phyloP scores from a whole-genome alignment of 1,139 yeast genomes.

The Suhomyces bokatorum region DNA sequence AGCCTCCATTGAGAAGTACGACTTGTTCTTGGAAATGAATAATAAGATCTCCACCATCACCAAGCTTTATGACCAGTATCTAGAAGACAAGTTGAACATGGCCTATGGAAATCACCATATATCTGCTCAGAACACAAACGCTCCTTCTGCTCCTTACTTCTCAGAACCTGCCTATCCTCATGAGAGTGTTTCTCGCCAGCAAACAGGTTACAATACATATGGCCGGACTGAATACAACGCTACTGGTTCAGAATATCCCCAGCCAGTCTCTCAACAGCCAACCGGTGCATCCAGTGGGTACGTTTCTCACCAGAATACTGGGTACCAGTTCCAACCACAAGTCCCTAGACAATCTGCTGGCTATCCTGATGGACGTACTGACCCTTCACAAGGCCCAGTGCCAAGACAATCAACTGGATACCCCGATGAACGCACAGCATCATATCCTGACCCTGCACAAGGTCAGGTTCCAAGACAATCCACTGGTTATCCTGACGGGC shows the following conservation, averaged over 20 bases:
- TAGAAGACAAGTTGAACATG: slow-evolving; percentile 63
- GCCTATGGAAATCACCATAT: slow-evolving; percentile 44
- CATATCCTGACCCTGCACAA: neutral
- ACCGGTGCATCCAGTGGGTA: slow-evolving; percentile 4
- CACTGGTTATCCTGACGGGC: slow-evolving; percentile 4
- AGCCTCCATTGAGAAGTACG: slow-evolving; percentile 66
- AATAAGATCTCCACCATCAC: slow-evolving; percentile 79
- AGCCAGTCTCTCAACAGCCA: neutral
- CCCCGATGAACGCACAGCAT: too few relatives aligned
- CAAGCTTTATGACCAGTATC: slow-evolving; percentile 72
- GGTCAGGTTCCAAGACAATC: neutral
- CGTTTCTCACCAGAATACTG: slow-evolving; percentile 11
- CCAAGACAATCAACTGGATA: too few relatives aligned
- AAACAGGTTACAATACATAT: slow-evolving; percentile 1
- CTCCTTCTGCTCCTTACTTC: slow-evolving; percentile 1
- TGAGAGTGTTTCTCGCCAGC: slow-evolving; percentile 5
- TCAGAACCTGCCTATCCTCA: slow-evolving; percentile 1
- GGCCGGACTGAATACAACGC: neutral
- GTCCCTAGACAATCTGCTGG: slow-evolving; percentile 3
- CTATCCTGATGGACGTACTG: neutral
- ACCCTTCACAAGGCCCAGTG: too few relatives aligned
- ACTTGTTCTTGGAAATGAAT: slow-evolving; percentile 72
- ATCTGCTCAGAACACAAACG: neutral
- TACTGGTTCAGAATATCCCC: neutral
- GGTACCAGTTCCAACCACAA: slow-evolving; percentile 3